These are phyloP conservation scores for Sophora flavescens DNA, from an alignment of 306 rosid species.

Conservation along the genomic window DNA sequence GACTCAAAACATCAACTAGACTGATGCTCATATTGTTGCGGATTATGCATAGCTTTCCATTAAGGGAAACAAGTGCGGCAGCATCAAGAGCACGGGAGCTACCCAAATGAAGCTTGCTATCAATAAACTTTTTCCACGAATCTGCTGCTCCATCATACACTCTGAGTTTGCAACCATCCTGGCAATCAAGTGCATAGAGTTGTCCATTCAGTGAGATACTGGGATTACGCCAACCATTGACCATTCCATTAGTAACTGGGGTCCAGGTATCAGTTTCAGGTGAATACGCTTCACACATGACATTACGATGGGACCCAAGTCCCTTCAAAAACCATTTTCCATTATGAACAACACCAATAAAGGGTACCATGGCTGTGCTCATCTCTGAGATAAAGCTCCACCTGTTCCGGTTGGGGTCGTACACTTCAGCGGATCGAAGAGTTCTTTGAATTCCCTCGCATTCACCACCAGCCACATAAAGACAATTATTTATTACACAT, in stretches of 20 bases:
- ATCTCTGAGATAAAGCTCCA: constrained; percentile 96
- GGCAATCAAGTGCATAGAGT: constrained; percentile 90
- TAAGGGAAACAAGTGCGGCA: constrained; percentile 94
- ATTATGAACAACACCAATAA: constrained; percentile 92
- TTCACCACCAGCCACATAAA: constrained; percentile 98
- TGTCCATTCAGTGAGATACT: constrained; percentile 88
- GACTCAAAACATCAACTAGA: constrained; percentile 84
- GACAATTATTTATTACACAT: constrained; percentile 96
- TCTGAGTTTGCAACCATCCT: constrained; percentile 92
- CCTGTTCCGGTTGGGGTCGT: constrained; percentile 83
- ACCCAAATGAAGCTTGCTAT: constrained; percentile 95
- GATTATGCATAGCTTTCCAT: constrained; percentile 94
- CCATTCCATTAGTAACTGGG: constrained; percentile 84
- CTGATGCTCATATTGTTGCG: constrained; percentile 99
- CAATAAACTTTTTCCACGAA: constrained; percentile 92
- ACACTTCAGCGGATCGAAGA: constrained; percentile 93
- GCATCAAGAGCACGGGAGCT: constrained; percentile 90
- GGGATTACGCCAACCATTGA: constrained; percentile 92
- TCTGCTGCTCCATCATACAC: constrained; percentile 81
- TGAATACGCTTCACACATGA: constrained; percentile 90
- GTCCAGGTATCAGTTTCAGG: constrained; percentile 90
- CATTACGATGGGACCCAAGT: constrained; percentile 90
- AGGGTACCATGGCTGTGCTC: constrained; percentile 97
- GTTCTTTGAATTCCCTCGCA: constrained; percentile 98
- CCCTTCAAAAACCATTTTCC: constrained; percentile 96